These are phyloP conservation scores for Erodium texanum DNA, from an alignment of 441 rosid genomes.

Conservation along the genomic window DNA sequence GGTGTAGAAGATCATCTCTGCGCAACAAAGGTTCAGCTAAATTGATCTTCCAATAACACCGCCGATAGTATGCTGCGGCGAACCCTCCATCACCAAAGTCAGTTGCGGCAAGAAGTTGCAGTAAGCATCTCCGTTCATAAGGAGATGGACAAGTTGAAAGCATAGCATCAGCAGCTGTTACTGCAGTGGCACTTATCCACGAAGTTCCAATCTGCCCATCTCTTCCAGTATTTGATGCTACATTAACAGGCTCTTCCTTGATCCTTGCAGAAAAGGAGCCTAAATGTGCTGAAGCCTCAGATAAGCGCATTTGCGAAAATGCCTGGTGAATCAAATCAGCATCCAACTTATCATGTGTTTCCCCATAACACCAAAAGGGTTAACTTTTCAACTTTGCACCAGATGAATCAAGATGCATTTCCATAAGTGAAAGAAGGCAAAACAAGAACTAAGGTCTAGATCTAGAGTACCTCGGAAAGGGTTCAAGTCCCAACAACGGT, in stretches of 20 bases:
- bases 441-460: background rate
- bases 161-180: constrained; percentile 87
- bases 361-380: background rate
- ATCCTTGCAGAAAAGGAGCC: constrained; percentile 90
- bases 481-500: too few species aligned
- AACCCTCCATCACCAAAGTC: constrained; percentile 95
- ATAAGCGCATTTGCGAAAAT: constrained; percentile 93
- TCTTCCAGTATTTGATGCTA: constrained; percentile 21
- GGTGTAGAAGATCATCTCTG: constrained; percentile 56
- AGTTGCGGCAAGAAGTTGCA: constrained; percentile 82
- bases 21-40: constrained; percentile 86
- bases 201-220: constrained; percentile 59
- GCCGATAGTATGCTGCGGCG: constrained; percentile 64
- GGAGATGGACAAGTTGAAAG: constrained; percentile 93
- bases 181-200: constrained; percentile 86
- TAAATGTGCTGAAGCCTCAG: constrained; percentile 96
- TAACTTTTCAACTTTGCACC: constrained; percentile 1
- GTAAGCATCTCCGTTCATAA: constrained; percentile 89
- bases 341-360: constrained; percentile 6
- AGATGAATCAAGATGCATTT: background rate
- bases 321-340: constrained; percentile 43
- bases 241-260: constrained; percentile 60
- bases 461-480: background rate
- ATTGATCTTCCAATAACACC: constrained; percentile 89
- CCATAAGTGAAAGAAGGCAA: background rate